Base-by-base conservation (phyloP, 768 basidiomycete species). In the Leccinum broughii region DNA sequence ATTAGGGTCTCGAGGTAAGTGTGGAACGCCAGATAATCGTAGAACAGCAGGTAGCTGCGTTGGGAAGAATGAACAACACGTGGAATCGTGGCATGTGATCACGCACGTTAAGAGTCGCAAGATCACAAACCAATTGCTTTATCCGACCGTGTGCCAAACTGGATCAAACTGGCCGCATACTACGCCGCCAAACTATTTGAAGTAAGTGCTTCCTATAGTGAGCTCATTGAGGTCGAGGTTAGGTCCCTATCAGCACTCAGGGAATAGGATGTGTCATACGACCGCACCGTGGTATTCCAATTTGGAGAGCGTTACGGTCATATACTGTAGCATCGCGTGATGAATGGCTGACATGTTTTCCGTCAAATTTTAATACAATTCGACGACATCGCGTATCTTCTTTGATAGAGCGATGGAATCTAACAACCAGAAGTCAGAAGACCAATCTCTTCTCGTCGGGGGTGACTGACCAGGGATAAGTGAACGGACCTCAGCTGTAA, bases 61-160 rank as follows among this genome's bases (percentile, higher is more conserved):
- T 1, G 51, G 46, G 15, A 28, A 3, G 1, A 6, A 24, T 60
- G 10, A 62, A 41, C 11, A 6, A 30, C 7, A 15, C 32, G 35
- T 50, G 2, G 15, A 3, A 3, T 22, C 7, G 17, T 54, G 3
- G 13, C 30, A 30, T 30, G 30, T 30, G 30, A 30, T 30, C 10
- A 74, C 89, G 61, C 66, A 94, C 92, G 81, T 81, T 48, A 98
- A 84, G 80, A 2, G 88, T 89, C 0, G 90, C 87, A n/a, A 99
- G 83, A 70, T 98, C 96, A 53, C 81, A 84, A 9, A 98, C 93
- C 11, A 98, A 84, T 61, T 94, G 92, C 66, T 93, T 93, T 5
- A 95, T 98, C 26, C 94, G 28, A 97, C 95, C 75, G 93, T 93
- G 74, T 98, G 94, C 96, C 97, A 98, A 7, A 97, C 89, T 0